phyloP scores from a whole-genome alignment of 2,329 filamentous ascomycete species.

The Calonectria pteridis region DNA sequence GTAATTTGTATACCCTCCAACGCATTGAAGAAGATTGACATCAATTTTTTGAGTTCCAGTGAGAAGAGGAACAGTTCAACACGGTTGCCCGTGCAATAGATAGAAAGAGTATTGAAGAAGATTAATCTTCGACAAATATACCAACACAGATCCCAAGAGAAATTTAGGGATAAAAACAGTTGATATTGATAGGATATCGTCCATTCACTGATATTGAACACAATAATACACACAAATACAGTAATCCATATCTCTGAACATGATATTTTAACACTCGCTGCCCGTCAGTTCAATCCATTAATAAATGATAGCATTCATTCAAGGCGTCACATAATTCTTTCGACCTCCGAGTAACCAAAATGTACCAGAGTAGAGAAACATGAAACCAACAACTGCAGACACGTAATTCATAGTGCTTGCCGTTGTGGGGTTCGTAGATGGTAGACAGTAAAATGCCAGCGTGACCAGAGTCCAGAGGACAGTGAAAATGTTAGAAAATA shows the following conservation, averaged over 20 bases:
- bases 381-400: not conserved
- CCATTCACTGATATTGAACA: no score
- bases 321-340: not conserved
- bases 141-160: no score
- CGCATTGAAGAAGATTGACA: no score
- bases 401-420: conserved; percentile 8
- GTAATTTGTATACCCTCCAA: not conserved
- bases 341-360: not conserved
- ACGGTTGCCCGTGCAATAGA: no score
- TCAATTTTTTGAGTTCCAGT: no score
- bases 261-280: not conserved
- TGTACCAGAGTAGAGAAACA: not conserved
- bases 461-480: not conserved
- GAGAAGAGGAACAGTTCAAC: no score
- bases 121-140: no score
- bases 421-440: not conserved
- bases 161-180: no score
- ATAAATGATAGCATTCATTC: not conserved
- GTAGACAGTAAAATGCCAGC: conserved; percentile 2
- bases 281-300: not conserved
- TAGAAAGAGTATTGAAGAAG: no score
- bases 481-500: not conserved
- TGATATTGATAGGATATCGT: no score
- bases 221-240: not conserved
- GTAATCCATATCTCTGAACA: not conserved